Conservation (phyloP, 345 rosid species). For the Triadica sebifera region DNA sequence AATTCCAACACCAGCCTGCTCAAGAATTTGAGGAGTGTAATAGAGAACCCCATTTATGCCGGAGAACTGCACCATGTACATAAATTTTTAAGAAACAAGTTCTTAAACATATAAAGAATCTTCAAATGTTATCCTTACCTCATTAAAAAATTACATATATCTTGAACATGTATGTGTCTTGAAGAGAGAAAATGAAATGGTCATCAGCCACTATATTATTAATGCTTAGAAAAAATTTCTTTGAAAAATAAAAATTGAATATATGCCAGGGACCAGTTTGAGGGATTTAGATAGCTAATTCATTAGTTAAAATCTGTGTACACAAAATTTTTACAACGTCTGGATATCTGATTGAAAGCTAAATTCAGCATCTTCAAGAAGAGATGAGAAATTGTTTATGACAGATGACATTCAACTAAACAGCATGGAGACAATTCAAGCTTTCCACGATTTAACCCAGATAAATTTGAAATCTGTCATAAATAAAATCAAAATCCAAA, state of each 20-base stretch:
- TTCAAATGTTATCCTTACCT: not conserved
- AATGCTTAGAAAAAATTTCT: not conserved
- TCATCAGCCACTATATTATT: not conserved
- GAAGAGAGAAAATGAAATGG: not conserved
- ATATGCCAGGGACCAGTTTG: not conserved
- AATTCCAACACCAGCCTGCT: constrained; percentile 90
- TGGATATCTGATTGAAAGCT: not conserved
- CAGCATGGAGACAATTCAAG: not conserved
- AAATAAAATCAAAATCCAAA: not conserved
- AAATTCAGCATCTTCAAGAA: not conserved
- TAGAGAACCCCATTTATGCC: constrained; percentile 97
- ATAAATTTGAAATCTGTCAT: not conserved
- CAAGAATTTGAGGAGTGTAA: constrained; percentile 96
- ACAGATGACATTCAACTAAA: not conserved
- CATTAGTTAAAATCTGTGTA: not conserved
- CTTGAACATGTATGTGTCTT: not conserved
- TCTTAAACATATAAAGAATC: constrained; percentile 4
- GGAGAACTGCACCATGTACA: constrained; percentile 56
- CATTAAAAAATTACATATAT: not conserved
- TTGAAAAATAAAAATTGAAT: not conserved
- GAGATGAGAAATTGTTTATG: not conserved
- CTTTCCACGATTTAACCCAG: not conserved
- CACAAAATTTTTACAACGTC: not conserved
- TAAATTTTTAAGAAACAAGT: constrained; percentile 12
- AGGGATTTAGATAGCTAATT: not conserved